Base-by-base conservation (phyloP, 2,329 filamentous ascomycete species). In the Aureobasidium sp. region DNA sequence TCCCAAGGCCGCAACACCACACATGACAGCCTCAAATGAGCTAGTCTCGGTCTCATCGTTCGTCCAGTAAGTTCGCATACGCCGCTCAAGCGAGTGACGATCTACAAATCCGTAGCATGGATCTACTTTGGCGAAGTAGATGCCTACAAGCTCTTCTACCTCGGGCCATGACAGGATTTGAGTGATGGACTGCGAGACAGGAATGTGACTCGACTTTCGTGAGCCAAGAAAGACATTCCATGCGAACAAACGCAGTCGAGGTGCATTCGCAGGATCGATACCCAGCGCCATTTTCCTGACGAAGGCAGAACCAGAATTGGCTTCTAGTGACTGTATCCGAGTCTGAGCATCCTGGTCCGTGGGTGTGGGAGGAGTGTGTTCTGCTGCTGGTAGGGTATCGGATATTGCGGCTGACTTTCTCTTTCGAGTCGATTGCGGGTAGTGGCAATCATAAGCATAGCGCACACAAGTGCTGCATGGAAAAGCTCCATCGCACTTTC, bases 301-400 rank as follows among this genome's bases (percentile, higher is more conserved):
- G 67, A 85, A 85, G 0, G 81, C 81, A 0, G 82, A 79, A 0
- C 81, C 81, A 0, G 81, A 84, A 64, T 85, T 84, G 39, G 80
- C 82, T 64, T 84, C 81, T 3, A 83, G 71, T 0, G 79, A 80
- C 5, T 73, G 73, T 47, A 76, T 62, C 19, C 60, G 33, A 31
- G 45, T 56, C 37, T 63, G 64, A 33, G 24, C 60, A 50, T 33
- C 49, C 22, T 47, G 33, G 39, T 57, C 62, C 50, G 33, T 47
- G 31, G 40, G 48, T 33, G 58, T 44, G 1, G 45, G 15, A 56
- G 48, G 49, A 52, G 44, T 42, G 59, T 47, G 45, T 31, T 53
- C 58, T 22, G 56, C 49, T 45, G 47, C 35, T 42, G 61, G 27
- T 31, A 59, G 27, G 39, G 45, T 27, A 15, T 68, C 62, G 44